Base-by-base conservation (phyloP, 192 early-diverging fungal species). In the Coemansia sp. region DNA sequence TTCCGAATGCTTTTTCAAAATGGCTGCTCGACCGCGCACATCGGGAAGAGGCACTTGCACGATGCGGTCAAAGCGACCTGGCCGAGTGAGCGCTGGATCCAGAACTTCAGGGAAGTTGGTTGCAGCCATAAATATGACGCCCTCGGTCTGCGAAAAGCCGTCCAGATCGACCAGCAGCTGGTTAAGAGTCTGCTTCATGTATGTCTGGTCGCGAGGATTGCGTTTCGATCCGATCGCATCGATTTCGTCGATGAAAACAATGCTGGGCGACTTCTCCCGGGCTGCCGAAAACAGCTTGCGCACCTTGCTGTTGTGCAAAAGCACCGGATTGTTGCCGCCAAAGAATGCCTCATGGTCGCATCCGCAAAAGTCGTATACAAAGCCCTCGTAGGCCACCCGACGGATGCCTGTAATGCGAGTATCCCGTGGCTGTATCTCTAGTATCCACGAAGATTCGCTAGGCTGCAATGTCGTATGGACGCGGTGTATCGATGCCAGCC, bases 191-290 rank as follows among this genome's bases (percentile, higher is more conserved):
- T 99, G 96, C 57, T 94, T 89, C 90, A 94, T 95, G 57, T 94
- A 93, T 5, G 87, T 88, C 68, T 97, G 93, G 60, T 98, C 97
- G 65, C 91, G 91, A 36, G 86, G 84, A 60, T 85, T 92, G 36
- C 96, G 87, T 66, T 93, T 94, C 45, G 87, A 87, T 15, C 97
- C 96, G 62, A 99, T 94, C 0, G 96, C 93, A 75, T 99, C 97
- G 48, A 99, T 82, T 68, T 99, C 97, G 74, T 99, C 97, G 69
- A 99, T 98, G 76, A 99, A 99, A 7, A 99, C 88, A 50, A 92
- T 93, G 65, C 87, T 87, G 11, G 91, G 91, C 8, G 91, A 82
- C 42, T 88, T 83, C 11, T 79, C 64, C 31, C 88, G 83, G 15
- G 91, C 91, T 6, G 88, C 87, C 18, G 90, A 81, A 80, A 83